Base-by-base conservation (phyloP, 2,329 filamentous ascomycete species). In the Coniochaeta hoffmannii region DNA sequence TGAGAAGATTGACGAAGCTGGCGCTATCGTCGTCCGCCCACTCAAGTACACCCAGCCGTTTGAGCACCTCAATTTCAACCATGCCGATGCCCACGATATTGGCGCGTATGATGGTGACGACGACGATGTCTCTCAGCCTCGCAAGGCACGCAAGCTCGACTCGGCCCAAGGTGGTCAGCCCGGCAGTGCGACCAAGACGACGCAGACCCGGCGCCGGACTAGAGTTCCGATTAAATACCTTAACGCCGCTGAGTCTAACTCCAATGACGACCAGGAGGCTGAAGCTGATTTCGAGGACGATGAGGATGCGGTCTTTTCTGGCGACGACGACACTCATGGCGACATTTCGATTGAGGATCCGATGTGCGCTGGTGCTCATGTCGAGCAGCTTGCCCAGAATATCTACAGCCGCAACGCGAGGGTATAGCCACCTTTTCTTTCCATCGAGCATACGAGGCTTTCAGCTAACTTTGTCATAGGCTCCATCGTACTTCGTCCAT, bases 61-160 rank as follows among this genome's bases (percentile, higher is more conserved):
- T 15, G 41, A 46, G 41, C 41, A 46, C 15, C 22, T 22, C 12
- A 56, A 44, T 32, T 51, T 41, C n/a, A 52, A 55, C 11, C 54
- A 58, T 38, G 58, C 56, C 34, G 52, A 56, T 7, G 56, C 56
- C 12, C 41, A 46, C 12, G 35, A 50, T 19, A 14, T 12, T 28
- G 57, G 44, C 28, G 55, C 41, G 34, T 57, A 44, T 19, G 57
- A 55, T 14, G 35, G 34, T 15, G 24, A 28, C n/a, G 55, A 54
- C 8, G 51, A 54, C 6, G 53, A 38, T 17, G 15, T 19, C n/a
- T n/a, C 30, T 15, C 19, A 2, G 10, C 11, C 12, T 19, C 38
- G 7, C 19, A 44, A 44, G 19, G 5, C 19, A 12, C 19, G n/a
- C 38, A 44, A 44, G 38, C 17, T 24, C 12, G 19, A 26, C 15